Percentiles rank a stretch among this genome's conserved stretches.
These are phyloP conservation scores for Apium graveolens DNA, from an alignment of 129 eudicot species.

Conservation along the genomic window DNA sequence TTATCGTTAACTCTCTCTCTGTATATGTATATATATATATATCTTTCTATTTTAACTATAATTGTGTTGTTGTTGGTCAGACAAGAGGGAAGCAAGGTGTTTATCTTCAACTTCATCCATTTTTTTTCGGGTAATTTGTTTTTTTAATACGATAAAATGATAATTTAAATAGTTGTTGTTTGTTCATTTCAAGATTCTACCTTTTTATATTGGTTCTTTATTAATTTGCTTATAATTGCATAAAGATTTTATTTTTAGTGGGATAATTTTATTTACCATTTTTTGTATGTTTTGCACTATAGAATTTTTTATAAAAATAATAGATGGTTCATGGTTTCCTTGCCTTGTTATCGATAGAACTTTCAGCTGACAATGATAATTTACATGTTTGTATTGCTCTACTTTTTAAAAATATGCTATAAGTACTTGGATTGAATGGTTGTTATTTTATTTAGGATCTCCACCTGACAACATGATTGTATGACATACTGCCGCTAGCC, in stretches of 20 bases:
- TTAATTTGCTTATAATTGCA: background rate
- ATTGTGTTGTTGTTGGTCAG: constrained; percentile 1
- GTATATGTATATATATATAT: no score
- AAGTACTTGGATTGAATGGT: background rate
- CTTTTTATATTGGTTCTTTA: background rate
- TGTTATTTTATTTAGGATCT: background rate
- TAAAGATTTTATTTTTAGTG: background rate
- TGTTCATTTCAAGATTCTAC: background rate
- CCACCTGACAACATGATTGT: background rate
- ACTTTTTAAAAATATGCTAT: background rate
- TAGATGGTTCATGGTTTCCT: background rate
- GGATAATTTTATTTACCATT: background rate
- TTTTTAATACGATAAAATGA: background rate
- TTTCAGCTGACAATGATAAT: background rate
- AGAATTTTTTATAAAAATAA: background rate
- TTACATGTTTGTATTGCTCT: background rate
- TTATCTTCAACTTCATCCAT: background rate
- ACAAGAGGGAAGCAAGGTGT: background rate
- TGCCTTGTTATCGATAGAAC: background rate
- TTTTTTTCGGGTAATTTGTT: constrained; percentile 4
- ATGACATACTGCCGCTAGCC: background rate
- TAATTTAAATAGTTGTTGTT: background rate
- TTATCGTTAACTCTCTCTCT: no score
- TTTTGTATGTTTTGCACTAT: background rate
- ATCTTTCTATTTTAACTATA: background rate